Evolutionary conservation across 2,329 filamentous ascomycete genomes (phyloP), one percentile per base, ranked within the genome.

Genomic region (Passalora sequoiae): DNA sequence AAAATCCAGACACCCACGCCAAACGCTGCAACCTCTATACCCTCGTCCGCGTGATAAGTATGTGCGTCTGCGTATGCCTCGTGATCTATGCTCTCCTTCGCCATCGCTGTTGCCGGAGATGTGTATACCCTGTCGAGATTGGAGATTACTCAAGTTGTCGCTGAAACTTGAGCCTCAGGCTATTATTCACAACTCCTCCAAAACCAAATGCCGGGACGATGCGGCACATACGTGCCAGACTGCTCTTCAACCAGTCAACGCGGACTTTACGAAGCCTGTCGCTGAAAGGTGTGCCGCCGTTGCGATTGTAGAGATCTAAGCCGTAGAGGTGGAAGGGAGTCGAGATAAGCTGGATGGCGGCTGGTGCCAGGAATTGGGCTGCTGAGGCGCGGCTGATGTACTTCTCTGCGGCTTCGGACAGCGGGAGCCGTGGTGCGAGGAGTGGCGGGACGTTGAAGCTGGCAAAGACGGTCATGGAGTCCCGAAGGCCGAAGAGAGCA

Each of bases 131-230:
- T 40, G 4, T 35, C 33, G 32, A 31, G 4, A 36, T 9, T 24
- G 24, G 10, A 24, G 21, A 41, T 38, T 49, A 61, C 56, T 76
- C 75, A 45, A 86, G 60, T 56, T 64, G 74, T 54, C 69, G 70
- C 83, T 94, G 89, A 55, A 91, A 61, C 40, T 62, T 70, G 59
- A 69, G 72, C 55, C 89, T 75, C 32, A 91, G 72, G 59, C 84
- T 81, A 46, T 75, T 75, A 66, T 95, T 95, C 8, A 92, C 84
- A 8, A 94, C 86, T 7, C 89, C 89, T 1, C 89, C 89, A 9
- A 94, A 75, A 2, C 89, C 89, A 70, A 91, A 95, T 0, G 89
- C 89, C 13, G 89, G 89, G 2, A 95, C 76, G 56, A 95, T 94
- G 59, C 89, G 77, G 48, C 84, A 84, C 66, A 95, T 84, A 41